Evolutionary conservation across 441 rosid genomes (phyloP), one percentile per base, ranked within the genome.

Genomic region (Adansonia madagascariensis): DNA sequence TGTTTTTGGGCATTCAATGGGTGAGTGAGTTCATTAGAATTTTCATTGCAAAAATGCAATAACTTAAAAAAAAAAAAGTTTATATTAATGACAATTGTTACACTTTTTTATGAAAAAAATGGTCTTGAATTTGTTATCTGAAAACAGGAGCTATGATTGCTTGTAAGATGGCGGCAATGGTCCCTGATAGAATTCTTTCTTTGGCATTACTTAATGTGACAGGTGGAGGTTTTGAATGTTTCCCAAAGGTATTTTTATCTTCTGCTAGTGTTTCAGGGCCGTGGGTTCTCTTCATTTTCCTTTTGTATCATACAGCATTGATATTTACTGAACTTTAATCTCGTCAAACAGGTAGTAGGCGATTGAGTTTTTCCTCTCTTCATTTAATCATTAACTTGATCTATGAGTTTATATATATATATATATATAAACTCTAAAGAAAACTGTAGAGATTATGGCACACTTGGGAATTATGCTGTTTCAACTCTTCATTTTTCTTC

Each of bases 1-100:
- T 75, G 85, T 93, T 3, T 86, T 93, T 83, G 99, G 99, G 0
- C 99, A 97, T 71, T 97, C 99, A 71, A 97, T 97, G 99, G 99
- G 99, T 93, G 76, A 85, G 76, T 80, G 52, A n/a, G 27, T 75
- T 11, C 17, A 10, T 49, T 64, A 24, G 59, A 35, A 39, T 49
- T 67, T 63, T 47, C 31, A 24, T 60, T 74, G 52, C 4, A 8
- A 14, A 17, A 52, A 52, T 66, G 18, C 20, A 3, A 76, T 31
- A 43, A 39, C 46, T 71, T 15, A 47, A 53, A 20, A 15, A 17
- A 52, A 35, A n/a, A 71, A 0, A n/a, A 4, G 15, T 50, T 50
- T 69, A 41, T 12, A 22, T 69, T 22, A 50, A 69, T 24, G 44
- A 5, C 3, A 18, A 47, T 67, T 67, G 9, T 66, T 17, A 17